These are phyloP conservation scores for Hypoxylon sp. DNA, from an alignment of 2,329 filamentous ascomycete species.

Conservation along the genomic window DNA sequence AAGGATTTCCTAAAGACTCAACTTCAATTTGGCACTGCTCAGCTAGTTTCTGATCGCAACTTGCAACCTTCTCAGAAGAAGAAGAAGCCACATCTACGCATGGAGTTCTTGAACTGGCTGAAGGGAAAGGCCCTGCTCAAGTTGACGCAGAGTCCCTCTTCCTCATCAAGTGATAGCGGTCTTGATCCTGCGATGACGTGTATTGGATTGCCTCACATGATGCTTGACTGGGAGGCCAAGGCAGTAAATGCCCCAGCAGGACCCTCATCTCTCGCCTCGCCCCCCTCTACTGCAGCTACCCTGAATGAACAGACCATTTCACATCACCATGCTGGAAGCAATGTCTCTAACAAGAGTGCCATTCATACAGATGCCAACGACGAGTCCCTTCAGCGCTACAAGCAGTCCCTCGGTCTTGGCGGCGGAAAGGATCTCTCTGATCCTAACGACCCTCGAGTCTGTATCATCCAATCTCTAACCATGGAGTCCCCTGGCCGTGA, in stretches of 20 bases:
- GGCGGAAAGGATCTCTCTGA: conserved; percentile 79
- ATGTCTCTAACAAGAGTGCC: conserved; percentile 41
- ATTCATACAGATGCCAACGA: conserved; percentile 74
- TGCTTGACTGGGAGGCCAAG: conserved; percentile 20
- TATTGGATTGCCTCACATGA: conserved; percentile 41
- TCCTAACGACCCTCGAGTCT: conserved; percentile 86
- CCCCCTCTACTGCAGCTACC: conserved; percentile 8
- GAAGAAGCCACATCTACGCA: conserved; percentile 20
- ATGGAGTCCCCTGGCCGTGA: conserved; percentile 86
- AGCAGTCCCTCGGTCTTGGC: conserved; percentile 91
- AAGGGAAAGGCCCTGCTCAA: conserved; percentile 24
- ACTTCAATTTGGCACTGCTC: conserved; percentile 13
- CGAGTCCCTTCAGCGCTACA: conserved; percentile 97
- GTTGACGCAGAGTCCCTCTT: conserved; percentile 23
- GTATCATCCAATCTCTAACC: conserved; percentile 91
- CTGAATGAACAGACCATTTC: conserved; percentile 14
- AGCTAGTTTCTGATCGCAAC: conserved; percentile 2
- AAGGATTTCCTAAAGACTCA: conserved; percentile 21
- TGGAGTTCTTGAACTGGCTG: conserved; percentile 33
- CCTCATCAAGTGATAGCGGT: conserved; percentile 37
- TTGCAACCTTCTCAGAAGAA: conserved; percentile 8
- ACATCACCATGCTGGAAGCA: conserved; percentile 5
- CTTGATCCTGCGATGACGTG: conserved; percentile 49
- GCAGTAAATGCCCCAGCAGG: conserved; percentile 8
- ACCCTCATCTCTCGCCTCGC: conserved; percentile 1